Conservation (phyloP, 345 rosid species). For the rapeseed (Brassica napus) region DNA sequence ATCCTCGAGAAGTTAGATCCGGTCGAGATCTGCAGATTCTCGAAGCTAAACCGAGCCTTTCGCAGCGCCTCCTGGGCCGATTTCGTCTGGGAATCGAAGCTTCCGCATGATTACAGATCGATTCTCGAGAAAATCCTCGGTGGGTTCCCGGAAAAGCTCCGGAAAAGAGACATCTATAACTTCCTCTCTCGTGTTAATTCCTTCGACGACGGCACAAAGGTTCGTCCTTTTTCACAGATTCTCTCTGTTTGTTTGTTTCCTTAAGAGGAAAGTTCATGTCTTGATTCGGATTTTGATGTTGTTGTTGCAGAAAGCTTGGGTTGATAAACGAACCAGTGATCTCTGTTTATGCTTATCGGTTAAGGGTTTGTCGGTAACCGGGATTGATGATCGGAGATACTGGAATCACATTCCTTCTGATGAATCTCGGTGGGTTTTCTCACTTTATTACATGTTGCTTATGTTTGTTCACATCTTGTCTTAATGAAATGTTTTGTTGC, state of each 20-base stretch:
- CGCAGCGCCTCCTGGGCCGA: constrained; percentile 96
- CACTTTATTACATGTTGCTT: neutral
- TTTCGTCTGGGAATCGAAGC: constrained; percentile 88
- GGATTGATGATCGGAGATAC: constrained; percentile 91
- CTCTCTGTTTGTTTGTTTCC: too few relatives aligned
- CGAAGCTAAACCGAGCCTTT: constrained; percentile 70
- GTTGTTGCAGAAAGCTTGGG: constrained; percentile 72
- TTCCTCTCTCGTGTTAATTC: constrained; percentile 62
- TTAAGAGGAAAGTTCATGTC: neutral
- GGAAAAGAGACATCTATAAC: constrained; percentile 69
- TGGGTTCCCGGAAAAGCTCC: constrained; percentile 41
- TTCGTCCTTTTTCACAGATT: constrained; percentile 23
- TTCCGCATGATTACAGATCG: constrained; percentile 64
- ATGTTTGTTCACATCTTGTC: neutral
- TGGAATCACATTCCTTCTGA: constrained; percentile 81
- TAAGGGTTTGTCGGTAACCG: constrained; percentile 71
- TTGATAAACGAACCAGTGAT: constrained; percentile 68
- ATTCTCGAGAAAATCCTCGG: constrained; percentile 60
- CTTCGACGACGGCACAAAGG: constrained; percentile 81
- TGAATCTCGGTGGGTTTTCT: constrained; percentile 70
- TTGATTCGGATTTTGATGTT: neutral
- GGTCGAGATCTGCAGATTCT: constrained; percentile 75
- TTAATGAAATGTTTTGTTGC: neutral
- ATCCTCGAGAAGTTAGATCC: constrained; percentile 71
- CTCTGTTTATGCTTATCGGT: constrained; percentile 67